Base-by-base conservation (phyloP, 768 basidiomycete genomes). In the Tephrocybe sp. region DNA sequence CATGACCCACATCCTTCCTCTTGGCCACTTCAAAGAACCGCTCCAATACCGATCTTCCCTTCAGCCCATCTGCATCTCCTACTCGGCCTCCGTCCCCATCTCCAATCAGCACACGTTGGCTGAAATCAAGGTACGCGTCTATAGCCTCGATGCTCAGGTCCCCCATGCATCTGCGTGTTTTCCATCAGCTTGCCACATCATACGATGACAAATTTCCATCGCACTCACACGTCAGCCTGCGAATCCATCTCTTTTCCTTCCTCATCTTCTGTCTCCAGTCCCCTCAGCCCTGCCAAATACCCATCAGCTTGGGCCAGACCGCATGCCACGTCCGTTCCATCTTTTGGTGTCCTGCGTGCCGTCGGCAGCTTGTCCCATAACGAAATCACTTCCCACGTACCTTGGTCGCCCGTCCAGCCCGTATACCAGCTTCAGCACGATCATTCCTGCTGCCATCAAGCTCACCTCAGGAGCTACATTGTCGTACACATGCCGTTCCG, bases 391-490 rank as follows among this genome's bases (percentile, higher is more conserved):
- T 55, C 70, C 53, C 62, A 84, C 88, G 32, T 4, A 58, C 56
- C 89, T 79, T 47, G 60, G 50, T 56, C 70, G 72, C 24, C 84
- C 90, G 63, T 94, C 92, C 24, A 94, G 62, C 0, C 93, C 94
- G 60, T 94, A 94, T 21, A 85, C 79, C 76, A 96, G 76, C 70
- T 94, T 95, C 59, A 94, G 73, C 30, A 85, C 83, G 10, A 92
- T 75, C 11, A 93, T 74, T 42, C 79, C 78, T 12, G 73, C 73
- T 2, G 79, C 82, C 38, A 81, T 63, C 20, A 91, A 68, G 2
- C 78, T 77, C 43, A 86, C 70, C 62, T 94, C 92, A 9, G 85
- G 78, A 5, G 89, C 83, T 24, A 79, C 76, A 56, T 79, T 83
- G 65, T 90, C 89, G 48, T 77, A 73, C 48, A 73, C 76, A 62